Evolutionary conservation across 768 basidiomycete genomes (phyloP).

Genomic region (Leccinum arenicola): DNA sequence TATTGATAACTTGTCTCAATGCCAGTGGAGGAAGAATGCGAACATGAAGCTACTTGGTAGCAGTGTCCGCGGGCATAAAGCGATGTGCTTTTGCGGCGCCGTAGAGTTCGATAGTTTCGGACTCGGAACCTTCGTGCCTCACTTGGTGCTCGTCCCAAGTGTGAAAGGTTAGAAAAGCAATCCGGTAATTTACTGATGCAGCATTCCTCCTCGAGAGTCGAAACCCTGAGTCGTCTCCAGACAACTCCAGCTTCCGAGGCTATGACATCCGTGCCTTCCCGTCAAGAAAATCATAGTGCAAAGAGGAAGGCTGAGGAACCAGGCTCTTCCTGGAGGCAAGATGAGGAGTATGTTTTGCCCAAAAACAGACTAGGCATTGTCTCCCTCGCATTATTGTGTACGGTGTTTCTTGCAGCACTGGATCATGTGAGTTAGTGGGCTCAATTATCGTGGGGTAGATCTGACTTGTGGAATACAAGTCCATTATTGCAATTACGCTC

Average conservation of each 20-base stretch:
- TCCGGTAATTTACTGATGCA: neutral
- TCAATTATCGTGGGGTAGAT: neutral
- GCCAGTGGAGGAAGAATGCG: neutral
- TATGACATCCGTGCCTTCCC: neutral
- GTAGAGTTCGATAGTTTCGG: neutral
- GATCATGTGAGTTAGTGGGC: conserved; percentile 44
- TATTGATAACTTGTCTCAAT: neutral
- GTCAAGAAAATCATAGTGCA: neutral
- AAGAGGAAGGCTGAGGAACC: conserved; percentile 18
- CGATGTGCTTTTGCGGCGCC: neutral
- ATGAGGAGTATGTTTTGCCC: conserved; percentile 52
- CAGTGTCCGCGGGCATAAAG: neutral
- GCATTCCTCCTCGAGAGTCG: neutral
- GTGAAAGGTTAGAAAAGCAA: neutral
- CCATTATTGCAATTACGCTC: conserved; percentile 65
- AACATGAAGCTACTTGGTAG: neutral
- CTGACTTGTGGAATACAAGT: conserved; percentile 32
- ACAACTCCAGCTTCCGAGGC: neutral
- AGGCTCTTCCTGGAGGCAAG: conserved; percentile 49
- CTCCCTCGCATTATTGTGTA: conserved; percentile 21
- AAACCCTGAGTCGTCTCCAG: neutral
- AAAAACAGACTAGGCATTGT: conserved; percentile 14
- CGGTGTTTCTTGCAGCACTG: conserved; percentile 40
- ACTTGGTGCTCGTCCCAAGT: neutral
- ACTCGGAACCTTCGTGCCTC: neutral